Evolutionary conservation across 306 rosid species (phyloP).

Genomic region (Ceratonia siliqua): DNA sequence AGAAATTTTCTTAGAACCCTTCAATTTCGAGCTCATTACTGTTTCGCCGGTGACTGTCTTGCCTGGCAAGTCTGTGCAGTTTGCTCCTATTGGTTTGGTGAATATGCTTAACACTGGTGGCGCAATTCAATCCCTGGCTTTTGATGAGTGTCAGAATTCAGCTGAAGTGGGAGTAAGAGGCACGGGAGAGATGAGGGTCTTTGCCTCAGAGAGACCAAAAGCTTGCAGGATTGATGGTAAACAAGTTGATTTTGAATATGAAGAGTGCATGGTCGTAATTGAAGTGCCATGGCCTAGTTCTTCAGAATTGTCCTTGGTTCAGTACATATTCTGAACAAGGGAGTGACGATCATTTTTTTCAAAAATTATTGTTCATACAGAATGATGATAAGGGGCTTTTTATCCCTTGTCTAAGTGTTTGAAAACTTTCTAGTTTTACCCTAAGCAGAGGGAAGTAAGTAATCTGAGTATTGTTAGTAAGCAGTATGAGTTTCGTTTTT

Average conservation of each 20-base stretch:
- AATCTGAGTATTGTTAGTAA: not conserved
- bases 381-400: conserved; percentile 23
- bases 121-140: conserved; percentile 63
- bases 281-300: conserved; percentile 80
- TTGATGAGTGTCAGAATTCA: conserved; percentile 37
- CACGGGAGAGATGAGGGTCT: conserved; percentile 74
- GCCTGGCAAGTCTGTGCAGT: conserved; percentile 42
- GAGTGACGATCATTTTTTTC: not conserved
- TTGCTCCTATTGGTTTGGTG: conserved; percentile 83
- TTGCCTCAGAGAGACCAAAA: conserved; percentile 65
- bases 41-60: conserved; percentile 64
- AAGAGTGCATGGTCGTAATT: conserved; percentile 55
- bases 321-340: conserved; percentile 52
- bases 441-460: conserved; percentile 1
- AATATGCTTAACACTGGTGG: conserved; percentile 93
- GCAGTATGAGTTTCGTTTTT: not conserved
- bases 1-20: conserved; percentile 78
- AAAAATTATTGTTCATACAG: not conserved
- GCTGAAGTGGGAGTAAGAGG: conserved; percentile 70
- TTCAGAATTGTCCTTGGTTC: conserved; percentile 53
- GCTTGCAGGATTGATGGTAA: conserved; percentile 57
- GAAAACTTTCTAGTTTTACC: conserved; percentile 14
- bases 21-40: conserved; percentile 81
- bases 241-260: conserved; percentile 56
- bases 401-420: conserved; percentile 30